These are phyloP conservation scores for Zasmidium angulare DNA, from an alignment of 2,329 filamentous ascomycete species.

Conservation along the genomic window DNA sequence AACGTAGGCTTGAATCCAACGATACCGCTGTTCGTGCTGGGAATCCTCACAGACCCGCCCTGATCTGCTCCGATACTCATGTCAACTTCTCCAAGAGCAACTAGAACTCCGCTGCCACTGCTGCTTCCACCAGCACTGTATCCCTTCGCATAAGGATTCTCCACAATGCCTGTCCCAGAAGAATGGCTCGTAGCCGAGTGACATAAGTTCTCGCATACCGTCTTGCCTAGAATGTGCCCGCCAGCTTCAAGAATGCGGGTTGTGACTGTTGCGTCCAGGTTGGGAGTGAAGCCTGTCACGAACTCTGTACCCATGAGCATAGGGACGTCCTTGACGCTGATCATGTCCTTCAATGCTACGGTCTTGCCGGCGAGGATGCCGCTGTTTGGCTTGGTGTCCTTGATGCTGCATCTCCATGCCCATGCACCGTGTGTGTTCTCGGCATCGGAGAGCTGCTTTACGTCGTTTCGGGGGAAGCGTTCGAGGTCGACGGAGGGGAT, in stretches of 20 bases:
- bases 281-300: constrained; percentile 37
- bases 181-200: constrained; percentile 25
- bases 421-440: constrained; percentile 44
- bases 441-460: constrained; percentile 35
- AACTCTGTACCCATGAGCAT: constrained; percentile 47
- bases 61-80: constrained; percentile 42
- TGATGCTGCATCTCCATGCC: constrained; percentile 44
- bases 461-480: constrained; percentile 38
- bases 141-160: constrained; percentile 47
- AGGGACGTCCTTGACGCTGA: constrained; percentile 47
- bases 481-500: constrained; percentile 33
- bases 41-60: constrained; percentile 41
- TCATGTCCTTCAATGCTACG: constrained; percentile 51
- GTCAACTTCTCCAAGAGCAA: constrained; percentile 41
- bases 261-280: constrained; percentile 48
- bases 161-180: constrained; percentile 33
- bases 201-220: constrained; percentile 51
- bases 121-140: constrained; percentile 52
- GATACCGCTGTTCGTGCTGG: constrained; percentile 39
- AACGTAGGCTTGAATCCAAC: constrained; percentile 48
- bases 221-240: constrained; percentile 46
- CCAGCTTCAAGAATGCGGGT: constrained; percentile 46
- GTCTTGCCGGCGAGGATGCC: constrained; percentile 41
- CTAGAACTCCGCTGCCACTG: constrained; percentile 45
- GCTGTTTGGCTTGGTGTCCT: constrained; percentile 29